phyloP scores from a whole-genome alignment of 768 basidiomycete species.

The Tulasnella sp. region DNA sequence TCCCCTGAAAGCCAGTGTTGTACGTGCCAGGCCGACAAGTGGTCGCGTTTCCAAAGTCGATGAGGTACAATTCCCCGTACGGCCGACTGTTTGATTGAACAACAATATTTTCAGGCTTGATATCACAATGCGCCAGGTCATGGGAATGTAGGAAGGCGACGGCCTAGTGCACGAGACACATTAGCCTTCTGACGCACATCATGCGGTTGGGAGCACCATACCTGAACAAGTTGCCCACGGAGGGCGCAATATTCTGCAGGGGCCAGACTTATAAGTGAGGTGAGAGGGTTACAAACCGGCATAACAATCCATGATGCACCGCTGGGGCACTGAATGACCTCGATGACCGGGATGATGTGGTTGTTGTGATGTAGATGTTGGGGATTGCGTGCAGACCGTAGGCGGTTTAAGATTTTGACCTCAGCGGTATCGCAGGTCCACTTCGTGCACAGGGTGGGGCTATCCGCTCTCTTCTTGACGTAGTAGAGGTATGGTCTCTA shows the following conservation, averaged over 20 bases:
- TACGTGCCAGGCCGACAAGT: neutral
- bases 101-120: neutral
- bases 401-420: neutral
- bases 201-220: neutral
- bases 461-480: neutral
- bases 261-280: neutral
- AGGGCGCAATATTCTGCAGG: neutral
- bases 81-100: neutral
- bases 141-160: neutral
- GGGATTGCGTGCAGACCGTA: neutral
- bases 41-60: neutral
- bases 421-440: neutral
- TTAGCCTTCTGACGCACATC: neutral
- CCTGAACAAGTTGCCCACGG: neutral
- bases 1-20: neutral
- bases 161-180: neutral
- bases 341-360: neutral
- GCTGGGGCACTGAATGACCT: neutral
- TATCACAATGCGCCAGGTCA: neutral
- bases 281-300: neutral
- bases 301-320: neutral
- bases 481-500: neutral
- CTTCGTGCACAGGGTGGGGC: neutral
- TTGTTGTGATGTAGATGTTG: neutral
- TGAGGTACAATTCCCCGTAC: neutral